Base-by-base conservation (phyloP, 495 filamentous ascomycete species). In the Sporormia fimetaria region DNA sequence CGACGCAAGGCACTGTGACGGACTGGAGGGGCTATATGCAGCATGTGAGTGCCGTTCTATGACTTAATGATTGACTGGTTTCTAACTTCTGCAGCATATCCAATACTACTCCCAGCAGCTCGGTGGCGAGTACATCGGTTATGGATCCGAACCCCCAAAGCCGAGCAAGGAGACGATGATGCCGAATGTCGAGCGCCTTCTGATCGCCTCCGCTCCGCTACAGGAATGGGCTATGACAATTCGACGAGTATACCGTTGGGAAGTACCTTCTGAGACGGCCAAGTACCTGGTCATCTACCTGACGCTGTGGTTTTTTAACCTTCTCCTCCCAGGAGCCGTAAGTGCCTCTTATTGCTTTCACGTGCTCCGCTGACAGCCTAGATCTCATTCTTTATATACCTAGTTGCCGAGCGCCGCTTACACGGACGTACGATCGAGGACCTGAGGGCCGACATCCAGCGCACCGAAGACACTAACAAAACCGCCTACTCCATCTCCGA, bases 241-340 rank as follows among this genome's bases (percentile, higher is more conserved):
- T 17, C 54, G 64, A 16, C 35, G 56, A 8, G 52, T 71, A 6
- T 70, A 67, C 38, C 60, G 59, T 7, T 70, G 66, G 68, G 61
- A 68, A 36, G 41, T 62, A 32, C 61, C 53, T 11, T 25, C 34
- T 12, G 53, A 49, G 9, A 69, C 66, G 10, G 40, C 26, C 4
- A 59, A 56, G 37, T 59, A 54, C 23, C 37, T 57, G 4, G 8
- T 34, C 9, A 40, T 40, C 8, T 47, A 47, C 29, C 25, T 28
- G 17, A 21, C 4, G 14, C 27, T 34, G 24, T 52, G 43, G 49
- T 10, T 5, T 7, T 39, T 42, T 17, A 24, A 52, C 25, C 39
- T 48, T 3, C 5, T 52, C 4, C 31, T 32, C 3, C 34, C 37
- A 1, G 33, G 33, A 21, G 7, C 30, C 51, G 21, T 66, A 63